A percentile compares a stretch with the other conserved stretches of the same genome.
phyloP scores from a whole-genome alignment of 2,329 filamentous ascomycete species.

The Penicillium sp. region DNA sequence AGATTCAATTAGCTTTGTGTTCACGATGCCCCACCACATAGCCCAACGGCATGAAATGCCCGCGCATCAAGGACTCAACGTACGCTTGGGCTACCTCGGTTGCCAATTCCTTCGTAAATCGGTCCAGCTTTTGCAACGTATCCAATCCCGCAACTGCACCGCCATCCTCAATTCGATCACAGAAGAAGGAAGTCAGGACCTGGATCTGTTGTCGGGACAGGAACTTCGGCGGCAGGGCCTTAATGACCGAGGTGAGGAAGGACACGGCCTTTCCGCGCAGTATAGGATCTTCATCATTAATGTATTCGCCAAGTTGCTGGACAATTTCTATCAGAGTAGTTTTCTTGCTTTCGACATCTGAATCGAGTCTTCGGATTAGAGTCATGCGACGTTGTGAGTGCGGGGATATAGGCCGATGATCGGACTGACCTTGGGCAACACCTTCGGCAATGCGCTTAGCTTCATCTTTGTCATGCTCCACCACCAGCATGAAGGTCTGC shows the following conservation, averaged over 20 bases:
- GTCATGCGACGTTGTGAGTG: slow-evolving; percentile 10
- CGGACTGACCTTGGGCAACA: slow-evolving; percentile 45
- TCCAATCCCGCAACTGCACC: slow-evolving; percentile 61
- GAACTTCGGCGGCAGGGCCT: slow-evolving; percentile 54
- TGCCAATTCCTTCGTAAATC: slow-evolving; percentile 61
- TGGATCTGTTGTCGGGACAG: slow-evolving; percentile 62
- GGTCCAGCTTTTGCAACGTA: slow-evolving; percentile 60
- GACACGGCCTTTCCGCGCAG: slow-evolving; percentile 60
- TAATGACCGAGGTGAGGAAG: slow-evolving; percentile 47
- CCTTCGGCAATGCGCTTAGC: slow-evolving; percentile 47
- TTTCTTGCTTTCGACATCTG: slow-evolving; percentile 61
- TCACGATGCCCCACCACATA: not conserved
- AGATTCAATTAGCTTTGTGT: slow-evolving; percentile 16
- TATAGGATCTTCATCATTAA: slow-evolving; percentile 65
- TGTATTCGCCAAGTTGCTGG: slow-evolving; percentile 65
- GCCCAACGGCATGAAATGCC: not conserved
- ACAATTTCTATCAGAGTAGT: slow-evolving; percentile 64
- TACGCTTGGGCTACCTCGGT: slow-evolving; percentile 56
- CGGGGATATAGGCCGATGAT: slow-evolving; percentile 11
- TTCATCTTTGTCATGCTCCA: slow-evolving; percentile 49
- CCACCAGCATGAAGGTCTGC: slow-evolving; percentile 51
- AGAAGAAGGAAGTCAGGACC: slow-evolving; percentile 65
- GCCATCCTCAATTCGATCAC: slow-evolving; percentile 65
- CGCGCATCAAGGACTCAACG: slow-evolving; percentile 26
- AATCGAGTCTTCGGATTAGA: slow-evolving; percentile 10